Conservation (phyloP, 805 yeast species). For the Metschnikowia drakensbergensis region DNA sequence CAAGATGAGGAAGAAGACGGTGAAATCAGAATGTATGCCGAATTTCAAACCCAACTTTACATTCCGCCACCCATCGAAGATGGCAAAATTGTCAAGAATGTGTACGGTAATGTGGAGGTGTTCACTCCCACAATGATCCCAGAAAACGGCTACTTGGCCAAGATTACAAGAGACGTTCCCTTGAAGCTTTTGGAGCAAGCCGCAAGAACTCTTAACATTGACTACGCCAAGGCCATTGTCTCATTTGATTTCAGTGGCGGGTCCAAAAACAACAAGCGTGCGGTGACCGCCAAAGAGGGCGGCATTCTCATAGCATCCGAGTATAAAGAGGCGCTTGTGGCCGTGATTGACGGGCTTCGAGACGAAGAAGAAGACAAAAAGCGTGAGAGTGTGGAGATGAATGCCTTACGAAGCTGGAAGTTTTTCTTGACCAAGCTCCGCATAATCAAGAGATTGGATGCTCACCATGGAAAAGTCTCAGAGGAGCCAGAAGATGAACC, state of each 20-base stretch:
- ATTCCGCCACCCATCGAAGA: conserved; percentile 61
- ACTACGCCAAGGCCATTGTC: conserved; percentile 82
- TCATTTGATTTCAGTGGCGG: conserved; percentile 66
- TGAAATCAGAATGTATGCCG: conserved; percentile 60
- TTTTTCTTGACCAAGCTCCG: conserved; percentile 47
- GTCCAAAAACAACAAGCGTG: conserved; percentile 29
- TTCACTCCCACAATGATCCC: conserved; percentile 83
- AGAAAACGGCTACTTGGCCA: conserved; percentile 61
- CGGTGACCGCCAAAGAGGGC: conserved; percentile 59
- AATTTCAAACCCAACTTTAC: conserved; percentile 70
- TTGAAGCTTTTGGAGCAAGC: conserved; percentile 60
- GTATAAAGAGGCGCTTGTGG: conserved; percentile 54
- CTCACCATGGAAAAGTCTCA: conserved; percentile 45
- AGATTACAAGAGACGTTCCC: conserved; percentile 21
- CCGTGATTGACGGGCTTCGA: conserved; percentile 46
- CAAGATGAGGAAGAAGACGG: conserved; percentile 52
- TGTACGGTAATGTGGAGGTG: conserved; percentile 79
- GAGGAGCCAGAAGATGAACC: conserved; percentile 6
- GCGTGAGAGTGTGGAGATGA: conserved; percentile 41
- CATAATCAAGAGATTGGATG: conserved; percentile 44
- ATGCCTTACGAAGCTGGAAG: conserved; percentile 53
- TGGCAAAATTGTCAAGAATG: conserved; percentile 71
- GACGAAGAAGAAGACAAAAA: conserved; percentile 49
- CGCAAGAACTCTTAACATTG: conserved; percentile 64
- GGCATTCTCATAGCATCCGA: conserved; percentile 75